phyloP scores from a whole-genome alignment of 768 basidiomycete species.

The Auriscalpium microsporum region DNA sequence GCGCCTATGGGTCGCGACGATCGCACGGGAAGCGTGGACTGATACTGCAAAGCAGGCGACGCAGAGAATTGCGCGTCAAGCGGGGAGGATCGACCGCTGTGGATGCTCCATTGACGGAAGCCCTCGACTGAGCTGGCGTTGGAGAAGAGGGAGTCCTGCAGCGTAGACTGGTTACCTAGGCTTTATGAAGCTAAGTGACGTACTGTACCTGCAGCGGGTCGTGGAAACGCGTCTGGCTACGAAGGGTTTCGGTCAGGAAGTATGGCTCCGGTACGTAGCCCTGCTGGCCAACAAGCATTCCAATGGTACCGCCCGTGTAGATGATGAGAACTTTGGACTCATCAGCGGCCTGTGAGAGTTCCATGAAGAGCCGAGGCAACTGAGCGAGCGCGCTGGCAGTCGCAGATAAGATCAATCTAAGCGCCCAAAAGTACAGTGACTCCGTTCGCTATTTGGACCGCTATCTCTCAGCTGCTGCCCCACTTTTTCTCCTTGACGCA shows the following conservation, averaged over 20 bases:
- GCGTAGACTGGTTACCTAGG: too few relatives aligned
- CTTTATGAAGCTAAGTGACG: too few relatives aligned
- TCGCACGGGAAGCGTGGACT: constrained; percentile 42
- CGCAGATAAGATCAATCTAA: not conserved
- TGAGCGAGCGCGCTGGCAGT: not conserved
- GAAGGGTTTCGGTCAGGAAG: constrained; percentile 77
- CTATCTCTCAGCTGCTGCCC: too few relatives aligned
- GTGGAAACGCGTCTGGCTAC: constrained; percentile 81
- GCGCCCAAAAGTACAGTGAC: constrained; percentile 3
- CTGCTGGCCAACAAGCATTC: constrained; percentile 70
- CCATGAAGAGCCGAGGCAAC: constrained; percentile 27
- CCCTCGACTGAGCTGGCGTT: constrained; percentile 71
- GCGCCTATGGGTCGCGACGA: constrained; percentile 62
- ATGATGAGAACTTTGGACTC: constrained; percentile 81
- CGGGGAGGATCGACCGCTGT: constrained; percentile 41
- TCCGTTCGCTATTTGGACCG: too few relatives aligned
- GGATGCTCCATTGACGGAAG: constrained; percentile 65
- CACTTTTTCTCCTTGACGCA: too few relatives aligned
- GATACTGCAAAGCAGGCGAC: constrained; percentile 29
- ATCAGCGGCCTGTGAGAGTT: constrained; percentile 40
- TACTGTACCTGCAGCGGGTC: constrained; percentile 82
- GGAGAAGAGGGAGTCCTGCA: constrained; percentile 71
- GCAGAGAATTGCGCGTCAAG: constrained; percentile 15
- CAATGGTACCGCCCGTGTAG: constrained; percentile 88
- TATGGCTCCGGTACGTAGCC: constrained; percentile 83